These are phyloP conservation scores for Colletotrichum sp. DNA, from an alignment of 2,329 filamentous ascomycete species.

Conservation along the genomic window DNA sequence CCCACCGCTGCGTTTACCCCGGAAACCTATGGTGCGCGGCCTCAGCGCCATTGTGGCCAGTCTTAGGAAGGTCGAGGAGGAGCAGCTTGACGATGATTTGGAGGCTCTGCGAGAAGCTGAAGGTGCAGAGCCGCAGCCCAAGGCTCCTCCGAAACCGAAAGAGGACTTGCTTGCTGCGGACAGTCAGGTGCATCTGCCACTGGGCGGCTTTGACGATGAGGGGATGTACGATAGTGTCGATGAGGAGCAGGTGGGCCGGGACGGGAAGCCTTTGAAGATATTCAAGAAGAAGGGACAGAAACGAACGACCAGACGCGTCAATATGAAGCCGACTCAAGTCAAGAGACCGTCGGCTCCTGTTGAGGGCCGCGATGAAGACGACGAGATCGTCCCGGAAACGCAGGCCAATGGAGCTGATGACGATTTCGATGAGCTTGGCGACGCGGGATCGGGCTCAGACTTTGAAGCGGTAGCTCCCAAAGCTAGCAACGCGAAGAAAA, in stretches of 20 bases:
- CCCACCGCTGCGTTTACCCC: constrained; percentile 57
- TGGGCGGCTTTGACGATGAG: constrained; percentile 71
- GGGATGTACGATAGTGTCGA: constrained; percentile 58
- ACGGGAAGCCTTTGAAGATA: constrained; percentile 63
- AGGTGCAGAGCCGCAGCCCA: constrained; percentile 38
- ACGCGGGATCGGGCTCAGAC: constrained; percentile 38
- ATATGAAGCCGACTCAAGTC: constrained; percentile 60
- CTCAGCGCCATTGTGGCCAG: constrained; percentile 77
- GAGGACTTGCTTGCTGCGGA: constrained; percentile 49
- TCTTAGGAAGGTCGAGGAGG: constrained; percentile 72
- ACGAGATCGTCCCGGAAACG: constrained; percentile 43
- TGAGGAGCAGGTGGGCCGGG: constrained; percentile 55
- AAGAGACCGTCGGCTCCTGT: constrained; percentile 48
- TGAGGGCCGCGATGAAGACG: constrained; percentile 34
- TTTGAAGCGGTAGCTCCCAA: constrained; percentile 32
- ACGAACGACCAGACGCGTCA: constrained; percentile 73
- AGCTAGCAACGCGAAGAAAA: constrained; percentile 24
- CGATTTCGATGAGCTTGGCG: constrained; percentile 29
- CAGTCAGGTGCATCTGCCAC: constrained; percentile 44
- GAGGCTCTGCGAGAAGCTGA: constrained; percentile 78
- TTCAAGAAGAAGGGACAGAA: constrained; percentile 89
- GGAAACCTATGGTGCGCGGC: constrained; percentile 69
- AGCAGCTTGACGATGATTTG: constrained; percentile 71
- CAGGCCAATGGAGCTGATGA: constrained; percentile 34
- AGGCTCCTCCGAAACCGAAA: constrained; percentile 26